Evolutionary conservation across 2,329 filamentous ascomycete species (phyloP).

Genomic region (Colletotrichum sp.): DNA sequence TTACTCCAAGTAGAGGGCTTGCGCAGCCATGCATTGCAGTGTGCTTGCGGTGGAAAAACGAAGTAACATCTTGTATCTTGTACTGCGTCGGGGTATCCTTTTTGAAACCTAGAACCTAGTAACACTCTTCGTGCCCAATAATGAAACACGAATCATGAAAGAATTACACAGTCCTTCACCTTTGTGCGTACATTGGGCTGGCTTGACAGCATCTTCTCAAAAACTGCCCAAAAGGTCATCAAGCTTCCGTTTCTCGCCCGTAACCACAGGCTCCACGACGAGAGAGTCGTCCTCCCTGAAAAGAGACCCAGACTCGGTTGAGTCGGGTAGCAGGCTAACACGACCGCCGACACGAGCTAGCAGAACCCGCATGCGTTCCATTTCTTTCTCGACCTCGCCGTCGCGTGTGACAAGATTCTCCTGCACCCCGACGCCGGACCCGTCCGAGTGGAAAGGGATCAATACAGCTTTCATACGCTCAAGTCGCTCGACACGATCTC

Average conservation of each 20-base stretch:
- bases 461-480: conserved; percentile 56
- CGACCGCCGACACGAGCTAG: conserved; percentile 63
- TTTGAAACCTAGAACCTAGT: conserved; percentile 8
- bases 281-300: conserved; percentile 25
- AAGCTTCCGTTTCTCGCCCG: conserved; percentile 46
- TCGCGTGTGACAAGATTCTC: conserved; percentile 71
- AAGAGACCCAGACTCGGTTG: conserved; percentile 9
- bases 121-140: not conserved
- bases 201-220: conserved; percentile 19
- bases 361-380: conserved; percentile 70
- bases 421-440: conserved; percentile 53
- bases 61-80: not conserved
- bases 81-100: conserved; percentile 5
- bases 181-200: not conserved
- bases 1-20: not conserved
- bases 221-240: conserved; percentile 43
- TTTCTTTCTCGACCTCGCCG: conserved; percentile 68
- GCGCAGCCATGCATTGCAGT: not conserved
- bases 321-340: conserved; percentile 44
- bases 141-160: not conserved
- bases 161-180: no score
- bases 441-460: conserved; percentile 47
- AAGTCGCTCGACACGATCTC: conserved; percentile 50
- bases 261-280: conserved; percentile 39
- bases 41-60: not conserved